Base-by-base conservation (phyloP, 2,329 filamentous ascomycete species). In the Pseudocercospora fijiensis region DNA sequence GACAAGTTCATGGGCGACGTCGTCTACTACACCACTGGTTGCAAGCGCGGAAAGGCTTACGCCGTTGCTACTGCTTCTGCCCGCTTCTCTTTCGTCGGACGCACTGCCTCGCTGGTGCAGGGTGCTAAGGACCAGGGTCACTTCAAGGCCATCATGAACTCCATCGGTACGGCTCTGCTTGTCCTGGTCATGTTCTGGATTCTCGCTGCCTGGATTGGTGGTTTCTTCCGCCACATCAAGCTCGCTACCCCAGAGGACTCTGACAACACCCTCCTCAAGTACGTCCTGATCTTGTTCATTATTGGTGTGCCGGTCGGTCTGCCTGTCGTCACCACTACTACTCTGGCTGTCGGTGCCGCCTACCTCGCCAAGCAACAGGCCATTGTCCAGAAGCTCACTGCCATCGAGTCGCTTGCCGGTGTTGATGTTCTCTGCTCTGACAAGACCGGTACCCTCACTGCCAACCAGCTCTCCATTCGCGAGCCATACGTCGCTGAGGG, bases 91-190 rank as follows among this genome's bases (percentile, higher is more conserved):
- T 92, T 91, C 81, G 89, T 91, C 77, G 89, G 89, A 80, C 87
- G 86, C 77, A 91, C 89, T 71, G 89, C 89, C 66, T 85, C 85
- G 71, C 83, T 91, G 58, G 89, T 91, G 57, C 86, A 90, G 80
- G 89, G 88, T 70, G 89, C 89, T 69, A 83, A 90, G 79, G 89
- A 91, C 77, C 84, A 87, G 74, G 89, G 89, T 80, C 88, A 90
- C 79, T 90, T 90, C 85, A 91, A 92, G 82, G 88, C 88, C 69
- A 89, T 91, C 82, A 91, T 91, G 89, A 88, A 91, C 85, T 88
- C 85, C 75, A 91, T 92, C 74, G 89, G 89, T 79, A 90, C 88
- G 59, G 81, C 86, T 65, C 83, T 92, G 62, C 83, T 92, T 71
- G 88, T 91, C 72, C 82, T 91, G 67, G 89, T 91, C 80, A 88